Conservation (phyloP, 768 basidiomycete genomes). For the Rhizopogon sp. region DNA sequence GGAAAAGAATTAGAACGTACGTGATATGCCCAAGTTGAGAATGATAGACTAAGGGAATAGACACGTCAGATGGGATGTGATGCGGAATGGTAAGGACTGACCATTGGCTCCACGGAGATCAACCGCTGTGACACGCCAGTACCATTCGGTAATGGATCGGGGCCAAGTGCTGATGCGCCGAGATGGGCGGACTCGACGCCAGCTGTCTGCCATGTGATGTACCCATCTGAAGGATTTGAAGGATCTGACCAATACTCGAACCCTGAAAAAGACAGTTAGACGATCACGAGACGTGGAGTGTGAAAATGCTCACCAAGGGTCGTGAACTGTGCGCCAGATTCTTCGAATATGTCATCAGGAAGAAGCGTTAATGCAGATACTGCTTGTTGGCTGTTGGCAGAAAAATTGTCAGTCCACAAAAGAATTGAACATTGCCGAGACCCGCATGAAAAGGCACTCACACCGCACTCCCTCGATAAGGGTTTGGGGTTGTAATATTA, state of each 20-base stretch:
- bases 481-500: constrained; percentile 29
- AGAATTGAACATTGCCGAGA: neutral
- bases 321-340: constrained; percentile 45
- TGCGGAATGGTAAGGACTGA: neutral
- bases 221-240: constrained; percentile 46
- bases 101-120: constrained; percentile 50
- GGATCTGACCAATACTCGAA: constrained; percentile 76
- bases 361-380: constrained; percentile 40
- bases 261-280: constrained; percentile 30
- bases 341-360: constrained; percentile 45
- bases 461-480: constrained; percentile 48
- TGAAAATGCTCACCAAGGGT: constrained; percentile 36
- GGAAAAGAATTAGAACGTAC: constrained; percentile 22
- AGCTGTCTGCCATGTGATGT: constrained; percentile 72
- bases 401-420: neutral
- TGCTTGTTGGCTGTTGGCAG: constrained; percentile 37
- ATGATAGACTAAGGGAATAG: constrained; percentile 37
- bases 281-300: neutral
- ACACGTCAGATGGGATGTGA: neutral
- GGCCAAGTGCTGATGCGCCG: constrained; percentile 49
- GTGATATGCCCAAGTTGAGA: constrained; percentile 59
- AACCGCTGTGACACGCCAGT: constrained; percentile 55
- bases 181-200: constrained; percentile 45
- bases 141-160: constrained; percentile 34
- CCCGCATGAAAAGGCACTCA: constrained; percentile 10